Percentiles rank a stretch among this genome's conserved stretches.
phyloP scores from a whole-genome alignment of 345 rosid species.

The Lepidium didymum region DNA sequence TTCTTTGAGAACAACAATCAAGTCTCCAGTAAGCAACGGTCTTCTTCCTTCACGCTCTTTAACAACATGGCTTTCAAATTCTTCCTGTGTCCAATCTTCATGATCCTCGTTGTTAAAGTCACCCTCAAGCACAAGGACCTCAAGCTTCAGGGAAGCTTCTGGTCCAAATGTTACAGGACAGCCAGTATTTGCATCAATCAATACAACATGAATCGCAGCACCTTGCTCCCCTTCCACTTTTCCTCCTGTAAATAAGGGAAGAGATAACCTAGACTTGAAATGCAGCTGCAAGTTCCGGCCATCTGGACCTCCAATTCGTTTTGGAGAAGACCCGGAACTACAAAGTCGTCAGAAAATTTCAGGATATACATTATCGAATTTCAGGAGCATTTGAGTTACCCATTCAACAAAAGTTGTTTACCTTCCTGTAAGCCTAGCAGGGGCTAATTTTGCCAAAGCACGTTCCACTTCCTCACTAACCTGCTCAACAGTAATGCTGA shows the following conservation, averaged over 20 bases:
- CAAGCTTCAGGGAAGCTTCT: slow-evolving; percentile 63
- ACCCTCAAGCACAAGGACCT: slow-evolving; percentile 77
- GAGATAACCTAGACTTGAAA: slow-evolving; percentile 74
- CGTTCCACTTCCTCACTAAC: slow-evolving; percentile 98
- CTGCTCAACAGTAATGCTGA: slow-evolving; percentile 30
- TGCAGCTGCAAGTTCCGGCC: slow-evolving; percentile 61
- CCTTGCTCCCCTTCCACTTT: slow-evolving; percentile 99
- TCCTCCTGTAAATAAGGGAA: slow-evolving; percentile 92
- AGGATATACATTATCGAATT: background rate
- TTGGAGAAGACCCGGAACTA: slow-evolving; percentile 54
- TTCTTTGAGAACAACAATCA: slow-evolving; percentile 74
- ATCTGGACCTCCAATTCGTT: slow-evolving; percentile 68
- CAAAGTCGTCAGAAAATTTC: background rate
- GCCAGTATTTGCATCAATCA: slow-evolving; percentile 55
- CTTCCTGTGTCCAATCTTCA: slow-evolving; percentile 76
- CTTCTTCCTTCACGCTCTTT: slow-evolving; percentile 91
- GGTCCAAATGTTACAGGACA: slow-evolving; percentile 63
- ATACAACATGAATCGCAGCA: slow-evolving; percentile 69
- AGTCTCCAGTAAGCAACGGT: slow-evolving; percentile 71
- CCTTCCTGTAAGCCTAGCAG: slow-evolving; percentile 62
- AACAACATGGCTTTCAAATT: slow-evolving; percentile 76
- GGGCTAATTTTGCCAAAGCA: slow-evolving; percentile 76
- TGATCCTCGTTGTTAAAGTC: slow-evolving; percentile 76
- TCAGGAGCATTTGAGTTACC: background rate
- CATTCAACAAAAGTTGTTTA: slow-evolving; percentile 6